Base-by-base conservation (phyloP, 805 yeast species). In the Saturnispora ahearnii region DNA sequence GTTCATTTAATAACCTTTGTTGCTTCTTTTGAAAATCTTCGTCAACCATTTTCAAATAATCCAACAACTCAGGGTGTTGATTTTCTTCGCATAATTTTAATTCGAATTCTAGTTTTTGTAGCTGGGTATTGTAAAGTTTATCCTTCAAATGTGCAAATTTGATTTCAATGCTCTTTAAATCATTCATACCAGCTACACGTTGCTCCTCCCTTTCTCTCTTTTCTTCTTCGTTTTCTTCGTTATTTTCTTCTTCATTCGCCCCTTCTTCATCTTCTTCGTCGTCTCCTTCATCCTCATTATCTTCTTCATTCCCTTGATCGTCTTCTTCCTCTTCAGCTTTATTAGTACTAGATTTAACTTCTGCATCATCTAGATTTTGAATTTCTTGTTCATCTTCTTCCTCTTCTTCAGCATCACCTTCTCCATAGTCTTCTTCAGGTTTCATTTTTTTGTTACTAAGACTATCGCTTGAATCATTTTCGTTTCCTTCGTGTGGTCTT, bases 141-240 rank as follows among this genome's bases (percentile, higher is more conserved):
- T 93, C 97, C 55, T 96, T 78, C 50, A 91, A 72, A 53, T 77
- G 73, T 6, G 98, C 97, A 72, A 90, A 93, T 49, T 84, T 84
- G 40, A 82, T 72, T 63, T 93, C 99, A 51, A 93, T 88, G 24
- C 77, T 78, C 2, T 89, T 83, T 47, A 93, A 77, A 47, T 79
- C 84, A 46, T 77, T 76, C 47, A 91, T 71, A 2, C 96, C 96
- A 26, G 74, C 73, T 50, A 76, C 72, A 12, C 93, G 70, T 18
- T 65, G 64, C 51, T 62, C 66, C 52, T 77, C 77, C 12, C 18
- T 36, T 36, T 15, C 15, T 36, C 24, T 36, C 26, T 36, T 36
- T 18, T 36, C 40, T 36, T 36, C 40, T 36, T 36, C 40, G 24
- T 36, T 15, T 15, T 50, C 62, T 66, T 22, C 50, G 59, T 21